Evolutionary conservation across 257 asterid genomes (phyloP).

Genomic region (Knoxia roxburghii): DNA sequence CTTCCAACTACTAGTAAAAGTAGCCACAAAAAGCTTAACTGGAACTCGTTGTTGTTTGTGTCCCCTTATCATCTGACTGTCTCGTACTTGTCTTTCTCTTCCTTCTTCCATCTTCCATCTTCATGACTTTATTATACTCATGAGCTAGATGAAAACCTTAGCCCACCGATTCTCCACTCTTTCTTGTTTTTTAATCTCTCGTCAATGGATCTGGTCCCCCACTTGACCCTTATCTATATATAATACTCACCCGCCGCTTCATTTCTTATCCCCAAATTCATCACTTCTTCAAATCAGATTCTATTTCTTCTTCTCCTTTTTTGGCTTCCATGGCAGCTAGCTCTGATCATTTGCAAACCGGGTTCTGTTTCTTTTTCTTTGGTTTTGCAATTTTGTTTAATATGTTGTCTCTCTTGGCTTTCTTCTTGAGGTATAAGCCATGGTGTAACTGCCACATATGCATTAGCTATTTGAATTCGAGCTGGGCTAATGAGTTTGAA

Average conservation of each 20-base stretch:
- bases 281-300: too few species aligned
- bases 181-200: neutral
- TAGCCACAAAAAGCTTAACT: neutral
- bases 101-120: too few species aligned
- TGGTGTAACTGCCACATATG: conserved; percentile 60
- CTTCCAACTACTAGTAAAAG: neutral
- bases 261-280: neutral
- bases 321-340: neutral
- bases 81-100: neutral
- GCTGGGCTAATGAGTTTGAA: conserved; percentile 47
- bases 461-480: conserved; percentile 39
- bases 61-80: conserved; percentile 10
- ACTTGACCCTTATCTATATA: neutral
- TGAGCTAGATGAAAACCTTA: too few species aligned
- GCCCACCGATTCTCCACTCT: neutral
- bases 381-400: conserved; percentile 16
- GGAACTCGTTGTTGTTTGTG: neutral
- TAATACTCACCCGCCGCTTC: neutral
- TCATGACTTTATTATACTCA: too few species aligned
- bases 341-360: conserved; percentile 14
- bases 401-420: conserved; percentile 15
- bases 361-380: conserved; percentile 24
- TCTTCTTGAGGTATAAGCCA: conserved; percentile 35
- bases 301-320: neutral
- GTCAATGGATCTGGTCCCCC: conserved; percentile 1